Base-by-base conservation (phyloP, 2,329 filamentous ascomycete species). In the Neofusicoccum umdonicola region DNA sequence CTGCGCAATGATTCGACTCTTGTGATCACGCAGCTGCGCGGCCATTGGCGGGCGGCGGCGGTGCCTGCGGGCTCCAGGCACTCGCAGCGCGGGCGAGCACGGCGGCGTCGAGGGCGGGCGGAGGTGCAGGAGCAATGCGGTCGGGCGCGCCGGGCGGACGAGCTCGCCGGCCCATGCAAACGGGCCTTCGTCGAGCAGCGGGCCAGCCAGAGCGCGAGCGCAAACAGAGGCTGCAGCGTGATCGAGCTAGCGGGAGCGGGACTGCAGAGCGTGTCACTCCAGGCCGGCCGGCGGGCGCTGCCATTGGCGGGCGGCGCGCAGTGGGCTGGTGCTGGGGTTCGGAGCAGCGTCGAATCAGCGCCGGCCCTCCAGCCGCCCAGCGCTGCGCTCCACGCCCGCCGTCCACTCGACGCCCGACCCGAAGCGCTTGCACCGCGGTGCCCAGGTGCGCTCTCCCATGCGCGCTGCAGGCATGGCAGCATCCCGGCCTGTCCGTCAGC, bases 341-440 rank as follows among this genome's bases (percentile, higher is more conserved):
- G 13, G 4, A 19, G 11, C n/a, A 50, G 13, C 1, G 51, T 7
- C 62, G n/a, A 64, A 64, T 64, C 62, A 64, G 19, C 61, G 48
- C 35, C n/a, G 27, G 17, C 12, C 3, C 41, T 56, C 48, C 39
- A 63, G 41, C 61, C 61, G 61, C 61, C 56, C 61, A 48, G 61
- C 41, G 34, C 48, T 52, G 47, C 41, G 37, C 37, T 52, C 48
- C 51, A 57, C 22, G 42, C 44, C 42, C 22, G 11, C 41, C 51
- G 19, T 64, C 62, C 62, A 64, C 62, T 64, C 62, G 62, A 64
- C 51, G 52, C 52, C 51, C 62, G 44, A 64, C 51, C 62, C 42
- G 51, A 64, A 64, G 62, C 62, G 62, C 62, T 58, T 45, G 52
- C 60, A 19, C 58, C 44, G 44, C 45, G 44, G 41, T 48, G 27